Evolutionary conservation across 805 yeast species (phyloP).

Genomic region (Wickerhamiella occidentalis): DNA sequence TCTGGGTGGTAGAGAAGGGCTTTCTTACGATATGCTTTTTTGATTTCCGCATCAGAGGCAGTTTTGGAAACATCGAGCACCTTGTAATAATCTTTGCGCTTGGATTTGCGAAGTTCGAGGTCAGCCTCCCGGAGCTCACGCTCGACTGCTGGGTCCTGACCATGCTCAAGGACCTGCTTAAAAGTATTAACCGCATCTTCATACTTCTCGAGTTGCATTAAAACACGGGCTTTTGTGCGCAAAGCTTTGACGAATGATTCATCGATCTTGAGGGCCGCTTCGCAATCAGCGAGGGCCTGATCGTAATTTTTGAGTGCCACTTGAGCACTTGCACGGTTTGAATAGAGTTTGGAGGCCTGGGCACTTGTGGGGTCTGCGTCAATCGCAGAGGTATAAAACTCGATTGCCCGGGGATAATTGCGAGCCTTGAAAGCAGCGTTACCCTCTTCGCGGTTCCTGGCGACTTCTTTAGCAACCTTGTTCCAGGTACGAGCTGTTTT

Average conservation of each 20-base stretch:
- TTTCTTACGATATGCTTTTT: constrained; percentile 62
- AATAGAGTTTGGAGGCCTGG: constrained; percentile 40
- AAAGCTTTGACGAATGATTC: constrained; percentile 54
- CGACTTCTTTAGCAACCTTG: constrained; percentile 27
- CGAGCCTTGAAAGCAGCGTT: constrained; percentile 59
- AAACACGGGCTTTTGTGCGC: constrained; percentile 31
- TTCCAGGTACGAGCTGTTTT: constrained; percentile 26
- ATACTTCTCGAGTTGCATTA: constrained; percentile 31
- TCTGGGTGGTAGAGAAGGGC: constrained; percentile 74
- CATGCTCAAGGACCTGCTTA: constrained; percentile 29
- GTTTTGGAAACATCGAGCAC: constrained; percentile 40
- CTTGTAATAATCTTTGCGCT: constrained; percentile 46
- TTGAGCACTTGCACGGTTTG: constrained; percentile 84
- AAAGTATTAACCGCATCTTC: constrained; percentile 31
- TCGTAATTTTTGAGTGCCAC: constrained; percentile 69
- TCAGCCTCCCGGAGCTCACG: constrained; percentile 33
- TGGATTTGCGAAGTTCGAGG: constrained; percentile 30
- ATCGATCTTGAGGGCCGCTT: constrained; percentile 54
- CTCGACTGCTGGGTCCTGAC: constrained; percentile 28
- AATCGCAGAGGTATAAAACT: constrained; percentile 62
- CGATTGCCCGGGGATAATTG: constrained; percentile 52
- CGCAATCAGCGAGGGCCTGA: constrained; percentile 64
- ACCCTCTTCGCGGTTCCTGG: constrained; percentile 39
- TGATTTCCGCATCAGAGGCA: constrained; percentile 46
- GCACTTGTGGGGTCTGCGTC: constrained; percentile 47